Evolutionary conservation across 768 basidiomycete species (phyloP), one percentile per base, ranked within the genome.

Genomic region (Pisolithus microcarpus): DNA sequence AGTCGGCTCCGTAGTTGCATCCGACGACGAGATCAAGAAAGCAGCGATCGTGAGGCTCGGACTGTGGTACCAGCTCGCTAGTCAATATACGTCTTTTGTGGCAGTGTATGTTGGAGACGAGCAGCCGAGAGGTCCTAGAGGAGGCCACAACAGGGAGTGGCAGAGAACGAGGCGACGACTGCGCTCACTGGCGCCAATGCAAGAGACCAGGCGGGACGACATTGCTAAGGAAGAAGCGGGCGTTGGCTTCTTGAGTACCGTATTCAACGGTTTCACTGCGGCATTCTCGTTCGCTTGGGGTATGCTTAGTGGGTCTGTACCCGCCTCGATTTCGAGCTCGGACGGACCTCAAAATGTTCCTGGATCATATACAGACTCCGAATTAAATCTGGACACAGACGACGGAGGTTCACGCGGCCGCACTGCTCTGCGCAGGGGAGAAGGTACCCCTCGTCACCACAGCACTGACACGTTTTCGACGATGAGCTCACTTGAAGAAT

Each of bases 61-160:
- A 6, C 63, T 71, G 52, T 63, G 62, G 28, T 82, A 82, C 54
- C 74, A 76, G 50, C 70, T 84, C 39, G 73, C 70, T 1, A 82
- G 76, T 60, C 58, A 59, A 38, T 62, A 75, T 52, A 84, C 82
- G 0, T 79, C 79, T 2, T 84, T 83, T 56, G 66, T 84, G 40
- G 81, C 78, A 1, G 66, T 79, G 2, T 75, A 79, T 49, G 58
- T 52, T 36, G 69, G 65, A n/a, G 58, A 49, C 3, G 67, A 58
- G 43, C 51, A 26, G 31, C 28, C 10, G 28, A 56, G 65, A 46
- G 19, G 15, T 8, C 8, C 26, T 13, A 31, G 13, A 16, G 48
- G 44, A 30, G 50, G 47, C 11, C 44, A 19, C 43, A 9, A 53
- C 34, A 37, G 39, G 30, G 48, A n/a, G 0, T 58, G 61, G 62